Conservation (phyloP, 106 monocot species). For the Dioscorea zingiberensis region DNA sequence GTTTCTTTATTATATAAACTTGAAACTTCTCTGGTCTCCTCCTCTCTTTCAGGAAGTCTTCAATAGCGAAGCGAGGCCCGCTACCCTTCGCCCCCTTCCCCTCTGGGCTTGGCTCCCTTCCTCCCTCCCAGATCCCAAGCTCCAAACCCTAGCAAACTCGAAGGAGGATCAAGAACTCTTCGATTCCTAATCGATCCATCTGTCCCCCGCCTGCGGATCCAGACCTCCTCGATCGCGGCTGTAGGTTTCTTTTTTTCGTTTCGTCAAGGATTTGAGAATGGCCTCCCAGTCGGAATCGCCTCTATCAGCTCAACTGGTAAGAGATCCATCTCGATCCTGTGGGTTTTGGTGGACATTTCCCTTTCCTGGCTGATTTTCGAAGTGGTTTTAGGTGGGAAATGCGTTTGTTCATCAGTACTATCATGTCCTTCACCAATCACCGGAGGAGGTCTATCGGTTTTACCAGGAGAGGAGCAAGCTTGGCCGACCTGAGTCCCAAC, state of each 20-base stretch:
- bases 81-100: too few species aligned
- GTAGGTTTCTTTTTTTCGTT: background rate
- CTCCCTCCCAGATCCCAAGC: too few species aligned
- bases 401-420: constrained; percentile 86
- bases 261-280: too few species aligned
- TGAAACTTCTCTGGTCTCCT: too few species aligned
- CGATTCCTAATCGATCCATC: too few species aligned
- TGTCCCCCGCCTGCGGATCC: background rate
- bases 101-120: too few species aligned
- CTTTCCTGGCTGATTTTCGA: background rate
- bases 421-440: constrained; percentile 63
- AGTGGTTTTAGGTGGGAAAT: constrained; percentile 47
- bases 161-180: too few species aligned
- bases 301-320: constrained; percentile 11
- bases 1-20: too few species aligned
- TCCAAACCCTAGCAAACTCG: too few species aligned
- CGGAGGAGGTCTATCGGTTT: constrained; percentile 62
- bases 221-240: background rate
- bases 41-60: too few species aligned
- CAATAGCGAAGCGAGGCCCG: too few species aligned
- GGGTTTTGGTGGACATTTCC: background rate
- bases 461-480: constrained; percentile 75
- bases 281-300: background rate
- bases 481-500: constrained; percentile 43
- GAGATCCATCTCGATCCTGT: background rate